Base-by-base conservation (phyloP, 139 green algal species). In the Closterium sp. region DNA sequence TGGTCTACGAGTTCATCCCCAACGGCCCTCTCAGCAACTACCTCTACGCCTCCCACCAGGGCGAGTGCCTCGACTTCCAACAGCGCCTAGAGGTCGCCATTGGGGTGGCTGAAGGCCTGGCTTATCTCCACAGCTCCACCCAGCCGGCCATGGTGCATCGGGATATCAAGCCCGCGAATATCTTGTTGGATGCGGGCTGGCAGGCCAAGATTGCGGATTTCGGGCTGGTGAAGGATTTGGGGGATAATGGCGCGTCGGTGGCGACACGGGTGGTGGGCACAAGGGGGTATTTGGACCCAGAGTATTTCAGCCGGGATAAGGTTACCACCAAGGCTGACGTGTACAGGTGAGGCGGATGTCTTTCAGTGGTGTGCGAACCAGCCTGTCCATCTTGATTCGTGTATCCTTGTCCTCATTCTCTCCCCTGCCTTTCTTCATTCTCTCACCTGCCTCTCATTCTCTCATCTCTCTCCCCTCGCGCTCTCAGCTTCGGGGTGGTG, bases 321-420 rank as follows among this genome's bases (percentile, higher is more conserved):
- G 70, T 94, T 19, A 94, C 91, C 21, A 90, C 70, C 13, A 94
- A 94, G 24, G 62, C 30, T 30, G 91, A 94, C 79, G 91, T 94
- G 17, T 94, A 94, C 91, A 92, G 87, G 88, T 93, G 32, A 30
- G 89, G 31, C 30, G 17, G 62, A 27, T 79, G 62, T 27, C 24
- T 88, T 22, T 88, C 7, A n/a, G 13, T 29, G 27, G 17, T 79
- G 17, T 27, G 62, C 17, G 2, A 27, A 79, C 10, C 62, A 70
- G n/a, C n/a, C n/a, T n/a, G n/a, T n/a, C n/a, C n/a, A n/a, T n/a
- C n/a, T n/a, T n/a, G n/a, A n/a, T n/a, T n/a, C n/a, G n/a, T n/a
- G n/a, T n/a, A n/a, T n/a, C n/a, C n/a, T n/a, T n/a, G n/a, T n/a
- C 17, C 17, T 79, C 19, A 79, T 79, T 79, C 62, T 79, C 17